Evolutionary conservation across 2,329 filamentous ascomycete genomes (phyloP).

Genomic region (Pestalotiopsis sp.): DNA sequence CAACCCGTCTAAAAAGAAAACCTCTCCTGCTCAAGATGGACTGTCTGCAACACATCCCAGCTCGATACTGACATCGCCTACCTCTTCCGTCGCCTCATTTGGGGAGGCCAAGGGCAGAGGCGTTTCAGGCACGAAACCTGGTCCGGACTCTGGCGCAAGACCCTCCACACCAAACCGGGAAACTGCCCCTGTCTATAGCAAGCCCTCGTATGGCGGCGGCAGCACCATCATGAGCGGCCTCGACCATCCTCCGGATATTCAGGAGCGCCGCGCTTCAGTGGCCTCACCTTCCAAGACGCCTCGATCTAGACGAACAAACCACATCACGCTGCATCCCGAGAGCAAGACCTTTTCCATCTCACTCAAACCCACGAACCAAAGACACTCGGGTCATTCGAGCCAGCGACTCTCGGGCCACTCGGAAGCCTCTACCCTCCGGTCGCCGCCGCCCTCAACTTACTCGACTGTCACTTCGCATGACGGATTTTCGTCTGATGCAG

Average conservation of each 20-base stretch:
- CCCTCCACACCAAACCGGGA: slow-evolving; percentile 32
- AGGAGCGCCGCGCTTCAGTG: slow-evolving; percentile 25
- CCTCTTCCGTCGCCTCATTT: slow-evolving; percentile 37
- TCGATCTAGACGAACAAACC: slow-evolving; percentile 42
- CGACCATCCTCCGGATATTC: slow-evolving; percentile 35
- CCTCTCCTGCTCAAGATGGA: slow-evolving; percentile 25
- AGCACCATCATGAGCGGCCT: slow-evolving; percentile 39
- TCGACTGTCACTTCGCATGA: slow-evolving; percentile 54
- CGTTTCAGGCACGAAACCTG: slow-evolving; percentile 50
- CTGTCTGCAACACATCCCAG: slow-evolving; percentile 27
- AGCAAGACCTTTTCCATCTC: slow-evolving; percentile 59
- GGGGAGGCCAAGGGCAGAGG: slow-evolving; percentile 36
- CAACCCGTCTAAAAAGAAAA: slow-evolving; percentile 24
- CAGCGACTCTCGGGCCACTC: slow-evolving; percentile 12
- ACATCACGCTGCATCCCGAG: slow-evolving; percentile 56
- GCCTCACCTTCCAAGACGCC: slow-evolving; percentile 30
- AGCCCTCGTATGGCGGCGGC: slow-evolving; percentile 40
- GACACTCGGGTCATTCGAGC: slow-evolving; percentile 21
- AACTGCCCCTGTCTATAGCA: slow-evolving; percentile 35
- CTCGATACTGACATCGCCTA: slow-evolving; percentile 37
- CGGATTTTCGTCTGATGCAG: slow-evolving; percentile 48
- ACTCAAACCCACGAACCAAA: slow-evolving; percentile 29
- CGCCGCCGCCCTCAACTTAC: slow-evolving; percentile 44
- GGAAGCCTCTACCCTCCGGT: slow-evolving; percentile 39
- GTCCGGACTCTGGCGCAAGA: slow-evolving; percentile 33